Evolutionary conservation across 129 eudicot species (phyloP).

Genomic region (Flaveria robusta): DNA sequence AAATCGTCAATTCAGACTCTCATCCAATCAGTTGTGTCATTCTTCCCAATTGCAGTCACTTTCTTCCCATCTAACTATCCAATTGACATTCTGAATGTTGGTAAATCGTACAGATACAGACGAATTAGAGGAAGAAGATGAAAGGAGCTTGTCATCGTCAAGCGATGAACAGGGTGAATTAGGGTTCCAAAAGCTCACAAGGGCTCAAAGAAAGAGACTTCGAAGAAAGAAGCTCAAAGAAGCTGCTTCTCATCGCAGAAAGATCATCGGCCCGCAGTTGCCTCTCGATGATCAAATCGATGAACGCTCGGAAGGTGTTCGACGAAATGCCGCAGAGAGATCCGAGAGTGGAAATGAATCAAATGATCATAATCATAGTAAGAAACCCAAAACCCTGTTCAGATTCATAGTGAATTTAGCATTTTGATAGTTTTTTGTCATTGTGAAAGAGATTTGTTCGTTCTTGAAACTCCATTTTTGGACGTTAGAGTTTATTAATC

Average conservation of each 20-base stretch:
- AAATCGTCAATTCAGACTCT: slow-evolving; percentile 34
- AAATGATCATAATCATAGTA: slow-evolving; percentile 31
- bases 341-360: neutral
- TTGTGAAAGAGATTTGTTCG: neutral
- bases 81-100: slow-evolving; percentile 1
- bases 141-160: slow-evolving; percentile 20
- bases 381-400: slow-evolving; percentile 3
- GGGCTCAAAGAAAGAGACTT: slow-evolving; percentile 76
- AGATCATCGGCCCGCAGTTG: slow-evolving; percentile 62
- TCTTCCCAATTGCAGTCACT: neutral
- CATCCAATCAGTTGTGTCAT: slow-evolving; percentile 30
- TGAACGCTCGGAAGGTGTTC: slow-evolving; percentile 46
- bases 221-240: slow-evolving; percentile 68
- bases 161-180: slow-evolving; percentile 31
- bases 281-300: slow-evolving; percentile 26
- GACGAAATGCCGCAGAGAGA: slow-evolving; percentile 53
- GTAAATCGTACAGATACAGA: slow-evolving; percentile 25
- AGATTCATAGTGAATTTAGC: neutral
- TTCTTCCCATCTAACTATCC: neutral
- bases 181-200: slow-evolving; percentile 50
- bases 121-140: slow-evolving; percentile 40
- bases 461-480: neutral
- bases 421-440: neutral
- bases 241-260: slow-evolving; percentile 50
- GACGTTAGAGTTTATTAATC: neutral